A percentile compares a stretch with the other conserved stretches of the same genome.
Evolutionary conservation across 2,329 filamentous ascomycete species (phyloP).

Genomic region (Chaetomium sp.): DNA sequence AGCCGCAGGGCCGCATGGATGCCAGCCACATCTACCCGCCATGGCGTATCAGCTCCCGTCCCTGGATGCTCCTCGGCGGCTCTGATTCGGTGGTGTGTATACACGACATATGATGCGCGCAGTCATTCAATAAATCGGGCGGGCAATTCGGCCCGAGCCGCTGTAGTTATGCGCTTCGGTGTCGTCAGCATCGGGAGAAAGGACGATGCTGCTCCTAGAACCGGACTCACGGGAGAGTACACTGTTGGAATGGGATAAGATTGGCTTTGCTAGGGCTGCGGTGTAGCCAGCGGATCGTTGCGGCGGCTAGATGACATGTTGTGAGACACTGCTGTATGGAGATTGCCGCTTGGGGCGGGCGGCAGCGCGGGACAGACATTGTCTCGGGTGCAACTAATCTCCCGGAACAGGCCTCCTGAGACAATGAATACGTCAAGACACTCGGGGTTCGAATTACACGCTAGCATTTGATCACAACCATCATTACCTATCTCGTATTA

Average conservation of each 20-base stretch:
- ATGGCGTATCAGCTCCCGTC: not conserved
- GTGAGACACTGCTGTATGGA: slow-evolving; percentile 2
- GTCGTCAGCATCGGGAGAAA: not conserved
- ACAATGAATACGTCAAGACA: not conserved
- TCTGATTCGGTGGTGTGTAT: slow-evolving; percentile 15
- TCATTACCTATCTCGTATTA: slow-evolving; percentile 21
- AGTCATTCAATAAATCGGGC: slow-evolving; percentile 2
- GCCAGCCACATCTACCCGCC: slow-evolving; percentile 8
- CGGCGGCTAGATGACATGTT: not conserved
- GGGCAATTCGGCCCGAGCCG: slow-evolving; percentile 18
- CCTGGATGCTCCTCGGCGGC: not conserved
- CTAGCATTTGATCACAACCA: not conserved
- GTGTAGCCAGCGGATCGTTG: slow-evolving; percentile 8
- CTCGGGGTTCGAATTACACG: not conserved
- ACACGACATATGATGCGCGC: slow-evolving; percentile 9
- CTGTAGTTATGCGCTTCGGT: not conserved
- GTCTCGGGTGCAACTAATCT: slow-evolving; percentile 7
- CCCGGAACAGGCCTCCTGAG: not conserved
- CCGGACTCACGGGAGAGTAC: not conserved
- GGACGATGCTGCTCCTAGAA: not conserved
- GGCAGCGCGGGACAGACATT: not conserved
- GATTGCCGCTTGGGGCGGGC: not conserved
- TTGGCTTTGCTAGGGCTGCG: not conserved
- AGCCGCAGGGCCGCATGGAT: slow-evolving; percentile 11
- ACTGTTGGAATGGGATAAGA: not conserved